Percentiles rank a stretch among this genome's conserved stretches.
Conservation (phyloP, 768 basidiomycete species). For the Boletus rufocinnamomeus region DNA sequence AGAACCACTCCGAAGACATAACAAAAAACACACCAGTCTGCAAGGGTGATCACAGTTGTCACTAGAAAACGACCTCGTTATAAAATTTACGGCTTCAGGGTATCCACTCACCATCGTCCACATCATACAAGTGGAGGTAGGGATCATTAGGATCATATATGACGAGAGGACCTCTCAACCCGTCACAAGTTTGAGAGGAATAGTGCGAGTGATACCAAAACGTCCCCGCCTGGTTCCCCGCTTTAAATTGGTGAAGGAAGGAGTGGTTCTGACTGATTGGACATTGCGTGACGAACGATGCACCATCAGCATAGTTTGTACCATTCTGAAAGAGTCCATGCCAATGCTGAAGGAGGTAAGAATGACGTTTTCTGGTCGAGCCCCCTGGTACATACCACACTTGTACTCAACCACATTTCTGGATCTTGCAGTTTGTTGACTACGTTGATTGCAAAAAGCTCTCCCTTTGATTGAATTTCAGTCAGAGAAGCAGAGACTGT, state of each 20-base stretch:
- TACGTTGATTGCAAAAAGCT: conserved; percentile 46
- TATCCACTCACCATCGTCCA: conserved; percentile 43
- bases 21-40: conserved; percentile 25
- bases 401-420: conserved; percentile 52
- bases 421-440: conserved; percentile 45
- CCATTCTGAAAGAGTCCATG: conserved; percentile 51
- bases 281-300: conserved; percentile 39
- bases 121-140: conserved; percentile 39
- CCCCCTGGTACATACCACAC: conserved; percentile 35
- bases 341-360: conserved; percentile 46
- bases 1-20: background rate
- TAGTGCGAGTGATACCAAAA: conserved; percentile 42
- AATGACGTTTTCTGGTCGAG: background rate
- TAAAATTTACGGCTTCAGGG: background rate
- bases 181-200: conserved; percentile 43
- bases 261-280: conserved; percentile 29
- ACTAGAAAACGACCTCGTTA: conserved; percentile 15
- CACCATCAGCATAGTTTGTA: conserved; percentile 48
- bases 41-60: conserved; percentile 27
- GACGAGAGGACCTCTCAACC: conserved; percentile 41
- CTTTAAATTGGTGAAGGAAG: conserved; percentile 27
- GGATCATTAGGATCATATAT: conserved; percentile 47
- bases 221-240: conserved; percentile 21
- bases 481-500: background rate
- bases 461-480: conserved; percentile 37